Evolutionary conservation across 257 asterid species (phyloP).

Genomic region (Handroanthus guayacan): DNA sequence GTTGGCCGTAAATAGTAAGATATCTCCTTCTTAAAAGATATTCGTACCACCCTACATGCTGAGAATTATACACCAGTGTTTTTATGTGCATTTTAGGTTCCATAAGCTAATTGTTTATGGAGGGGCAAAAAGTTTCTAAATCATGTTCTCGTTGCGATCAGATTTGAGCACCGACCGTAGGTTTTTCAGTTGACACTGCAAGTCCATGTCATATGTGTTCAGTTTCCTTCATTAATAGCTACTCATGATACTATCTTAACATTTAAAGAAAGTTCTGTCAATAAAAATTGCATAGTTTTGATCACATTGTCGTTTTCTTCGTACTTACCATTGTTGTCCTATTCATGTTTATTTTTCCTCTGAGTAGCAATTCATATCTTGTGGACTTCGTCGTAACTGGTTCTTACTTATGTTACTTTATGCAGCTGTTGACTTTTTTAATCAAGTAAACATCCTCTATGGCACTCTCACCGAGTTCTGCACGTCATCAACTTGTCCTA

Average conservation of each 20-base stretch:
- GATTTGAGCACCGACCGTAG: too few species aligned
- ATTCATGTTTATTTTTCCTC: constrained; percentile 4
- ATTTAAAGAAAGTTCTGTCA: neutral
- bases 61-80: too few species aligned
- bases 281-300: neutral
- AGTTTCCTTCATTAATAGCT: too few species aligned
- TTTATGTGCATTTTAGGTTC: too few species aligned
- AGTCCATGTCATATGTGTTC: too few species aligned
- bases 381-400: too few species aligned
- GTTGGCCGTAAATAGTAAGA: constrained; percentile 71
- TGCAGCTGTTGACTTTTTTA: constrained; percentile 67
- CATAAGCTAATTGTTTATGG: too few species aligned
- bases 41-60: too few species aligned
- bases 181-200: too few species aligned
- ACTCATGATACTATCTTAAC: neutral
- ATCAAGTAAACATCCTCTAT: constrained; percentile 55
- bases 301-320: constrained; percentile 17
- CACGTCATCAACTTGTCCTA: constrained; percentile 57
- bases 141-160: too few species aligned
- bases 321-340: neutral
- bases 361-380: neutral
- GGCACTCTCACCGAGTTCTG: constrained; percentile 68
- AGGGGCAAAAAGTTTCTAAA: too few species aligned
- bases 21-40: too few species aligned
- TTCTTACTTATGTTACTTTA: constrained; percentile 7